Evolutionary conservation across 805 yeast genomes (phyloP).

Genomic region (Sporopachydermia lactativora): DNA sequence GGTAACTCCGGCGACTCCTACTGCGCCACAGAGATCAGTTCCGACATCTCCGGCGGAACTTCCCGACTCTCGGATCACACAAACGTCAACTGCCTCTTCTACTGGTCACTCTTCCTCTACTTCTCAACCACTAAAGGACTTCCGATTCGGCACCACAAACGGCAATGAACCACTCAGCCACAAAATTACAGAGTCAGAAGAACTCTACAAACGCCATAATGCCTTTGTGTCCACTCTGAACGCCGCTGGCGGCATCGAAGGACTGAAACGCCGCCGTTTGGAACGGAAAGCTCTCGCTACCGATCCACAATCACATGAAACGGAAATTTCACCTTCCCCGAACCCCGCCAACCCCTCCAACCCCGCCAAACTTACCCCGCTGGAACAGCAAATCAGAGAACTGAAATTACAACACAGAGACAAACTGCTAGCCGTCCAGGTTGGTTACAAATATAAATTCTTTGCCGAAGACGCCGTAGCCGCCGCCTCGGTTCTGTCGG

Average conservation of each 20-base stretch:
- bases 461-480: conserved; percentile 72
- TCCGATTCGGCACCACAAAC: no score
- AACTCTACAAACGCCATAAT: background rate
- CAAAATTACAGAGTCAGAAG: no score
- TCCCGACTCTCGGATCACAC: no score
- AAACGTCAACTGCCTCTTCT: no score
- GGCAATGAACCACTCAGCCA: no score
- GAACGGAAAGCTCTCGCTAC: background rate
- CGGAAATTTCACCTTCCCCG: background rate
- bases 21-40: no score
- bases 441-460: conserved; percentile 84
- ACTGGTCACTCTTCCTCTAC: no score
- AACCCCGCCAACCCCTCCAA: background rate
- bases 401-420: conserved; percentile 49
- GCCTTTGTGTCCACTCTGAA: background rate
- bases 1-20: no score
- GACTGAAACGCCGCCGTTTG: background rate
- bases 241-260: background rate
- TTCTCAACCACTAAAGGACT: no score
- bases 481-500: conserved; percentile 53
- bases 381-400: conserved; percentile 64
- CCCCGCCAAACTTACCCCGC: conserved; percentile 41
- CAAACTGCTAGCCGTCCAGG: conserved; percentile 68
- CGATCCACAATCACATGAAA: background rate
- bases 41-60: no score